Conservation (phyloP, 108 stramenopile genomes). For the Nitzschia palea region DNA sequence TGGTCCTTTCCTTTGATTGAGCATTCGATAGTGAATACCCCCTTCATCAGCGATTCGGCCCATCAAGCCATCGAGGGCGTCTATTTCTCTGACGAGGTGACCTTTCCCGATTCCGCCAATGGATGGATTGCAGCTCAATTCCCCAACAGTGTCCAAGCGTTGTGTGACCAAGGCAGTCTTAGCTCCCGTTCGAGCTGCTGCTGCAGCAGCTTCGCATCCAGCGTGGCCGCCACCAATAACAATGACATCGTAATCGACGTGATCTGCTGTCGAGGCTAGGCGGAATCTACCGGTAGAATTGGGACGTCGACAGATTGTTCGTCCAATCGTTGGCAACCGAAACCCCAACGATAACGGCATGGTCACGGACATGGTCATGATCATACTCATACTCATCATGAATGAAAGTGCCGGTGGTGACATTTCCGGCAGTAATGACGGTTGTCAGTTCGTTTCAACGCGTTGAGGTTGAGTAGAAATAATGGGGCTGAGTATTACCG, state of each 20-base stretch:
- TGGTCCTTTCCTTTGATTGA: constrained; percentile 93
- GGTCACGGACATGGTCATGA: too few species aligned
- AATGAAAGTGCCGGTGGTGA: too few species aligned
- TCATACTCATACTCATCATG: too few species aligned
- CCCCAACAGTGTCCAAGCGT: constrained; percentile 87
- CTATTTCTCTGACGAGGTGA: constrained; percentile 95
- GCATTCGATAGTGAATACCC: constrained; percentile 93
- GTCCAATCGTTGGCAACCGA: not conserved
- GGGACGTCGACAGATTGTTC: not conserved
- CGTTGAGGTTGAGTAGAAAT: too few species aligned
- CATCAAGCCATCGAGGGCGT: constrained; percentile 96
- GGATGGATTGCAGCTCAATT: constrained; percentile 97
- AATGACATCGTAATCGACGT: constrained; percentile 76
- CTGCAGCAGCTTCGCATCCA: constrained; percentile 96
- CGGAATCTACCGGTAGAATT: not conserved
- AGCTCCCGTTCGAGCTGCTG: constrained; percentile 92
- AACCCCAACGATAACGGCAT: not conserved
- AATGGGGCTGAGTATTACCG: too few species aligned
- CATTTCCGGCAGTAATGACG: too few species aligned
- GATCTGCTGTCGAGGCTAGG: not conserved
- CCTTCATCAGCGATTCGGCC: constrained; percentile 90
- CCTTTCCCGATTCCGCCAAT: constrained; percentile 99
- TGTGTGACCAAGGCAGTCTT: constrained; percentile 93
- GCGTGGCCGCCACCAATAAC: constrained; percentile 98
- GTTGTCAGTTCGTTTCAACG: too few species aligned